Evolutionary conservation across 768 basidiomycete species (phyloP).

Genomic region (Boletus sp.): DNA sequence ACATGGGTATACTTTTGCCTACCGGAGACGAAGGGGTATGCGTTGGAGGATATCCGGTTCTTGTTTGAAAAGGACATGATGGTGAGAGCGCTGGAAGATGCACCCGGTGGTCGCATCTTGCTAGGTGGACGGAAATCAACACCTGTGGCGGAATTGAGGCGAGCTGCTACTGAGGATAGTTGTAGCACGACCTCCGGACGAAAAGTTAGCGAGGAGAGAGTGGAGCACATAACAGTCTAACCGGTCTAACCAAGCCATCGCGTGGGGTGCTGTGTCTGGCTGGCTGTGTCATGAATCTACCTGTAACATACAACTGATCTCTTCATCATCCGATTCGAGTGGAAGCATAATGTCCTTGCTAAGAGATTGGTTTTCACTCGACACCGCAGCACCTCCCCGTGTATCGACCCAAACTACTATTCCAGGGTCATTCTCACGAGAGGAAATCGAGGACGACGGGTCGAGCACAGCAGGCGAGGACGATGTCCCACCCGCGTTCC

Average conservation of each 20-base stretch:
- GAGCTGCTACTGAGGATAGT: background rate
- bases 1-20: constrained; percentile 36
- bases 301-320: too few species aligned
- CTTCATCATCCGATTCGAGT: too few species aligned
- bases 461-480: constrained; percentile 45
- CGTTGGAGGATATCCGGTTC: constrained; percentile 38
- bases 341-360: constrained; percentile 45
- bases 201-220: background rate
- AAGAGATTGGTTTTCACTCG: constrained; percentile 52
- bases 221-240: background rate
- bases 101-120: constrained; percentile 33
- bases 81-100: constrained; percentile 33
- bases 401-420: constrained; percentile 5
- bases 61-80: constrained; percentile 36
- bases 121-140: constrained; percentile 23
- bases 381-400: constrained; percentile 13
- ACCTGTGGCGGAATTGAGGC: constrained; percentile 28
- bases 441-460: constrained; percentile 34
- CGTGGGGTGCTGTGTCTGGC: too few species aligned
- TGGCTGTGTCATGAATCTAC: too few species aligned
- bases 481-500: constrained; percentile 71
- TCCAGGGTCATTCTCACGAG: constrained; percentile 23
- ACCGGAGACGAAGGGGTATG: constrained; percentile 40
- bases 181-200: background rate
- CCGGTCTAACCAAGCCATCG: background rate